Conservation (phyloP, 176 grass and related monocot genomes). For the Oryza meridionalis region DNA sequence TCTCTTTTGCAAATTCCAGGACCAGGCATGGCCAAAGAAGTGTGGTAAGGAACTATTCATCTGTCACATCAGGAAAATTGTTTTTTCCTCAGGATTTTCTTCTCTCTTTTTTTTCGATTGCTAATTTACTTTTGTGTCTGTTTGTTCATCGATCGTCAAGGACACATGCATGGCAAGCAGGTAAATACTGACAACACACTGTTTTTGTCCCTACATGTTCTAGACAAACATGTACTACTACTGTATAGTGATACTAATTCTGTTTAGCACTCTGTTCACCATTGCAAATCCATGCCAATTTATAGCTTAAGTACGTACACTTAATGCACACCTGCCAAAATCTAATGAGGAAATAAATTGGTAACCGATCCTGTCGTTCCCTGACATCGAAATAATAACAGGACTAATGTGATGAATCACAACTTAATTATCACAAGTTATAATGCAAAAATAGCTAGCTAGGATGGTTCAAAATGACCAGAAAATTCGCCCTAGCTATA, state of each 20-base stretch:
- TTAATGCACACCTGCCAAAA: neutral
- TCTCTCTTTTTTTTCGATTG: neutral
- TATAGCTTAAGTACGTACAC: neutral
- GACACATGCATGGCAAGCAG: slow-evolving; percentile 61
- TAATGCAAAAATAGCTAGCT: too few species aligned
- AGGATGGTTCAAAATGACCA: too few species aligned
- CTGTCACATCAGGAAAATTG: neutral
- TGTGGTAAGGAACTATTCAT: slow-evolving; percentile 48
- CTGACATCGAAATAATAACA: neutral
- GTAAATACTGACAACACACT: neutral
- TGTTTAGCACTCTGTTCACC: neutral
- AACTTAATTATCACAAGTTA: too few species aligned
- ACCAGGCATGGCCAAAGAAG: slow-evolving; percentile 67
- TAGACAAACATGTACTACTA: neutral
- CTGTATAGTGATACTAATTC: neutral
- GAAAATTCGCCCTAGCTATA: too few species aligned
- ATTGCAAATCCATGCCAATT: neutral
- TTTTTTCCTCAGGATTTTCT: neutral
- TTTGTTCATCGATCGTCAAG: slow-evolving; percentile 18
- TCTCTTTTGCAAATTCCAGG: slow-evolving; percentile 35
- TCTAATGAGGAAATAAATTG: neutral
- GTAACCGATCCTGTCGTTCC: neutral
- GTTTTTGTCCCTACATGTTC: neutral
- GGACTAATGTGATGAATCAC: too few species aligned
- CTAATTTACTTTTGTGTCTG: neutral